Evolutionary conservation across 768 basidiomycete species (phyloP).

Genomic region (Mycena filopes): DNA sequence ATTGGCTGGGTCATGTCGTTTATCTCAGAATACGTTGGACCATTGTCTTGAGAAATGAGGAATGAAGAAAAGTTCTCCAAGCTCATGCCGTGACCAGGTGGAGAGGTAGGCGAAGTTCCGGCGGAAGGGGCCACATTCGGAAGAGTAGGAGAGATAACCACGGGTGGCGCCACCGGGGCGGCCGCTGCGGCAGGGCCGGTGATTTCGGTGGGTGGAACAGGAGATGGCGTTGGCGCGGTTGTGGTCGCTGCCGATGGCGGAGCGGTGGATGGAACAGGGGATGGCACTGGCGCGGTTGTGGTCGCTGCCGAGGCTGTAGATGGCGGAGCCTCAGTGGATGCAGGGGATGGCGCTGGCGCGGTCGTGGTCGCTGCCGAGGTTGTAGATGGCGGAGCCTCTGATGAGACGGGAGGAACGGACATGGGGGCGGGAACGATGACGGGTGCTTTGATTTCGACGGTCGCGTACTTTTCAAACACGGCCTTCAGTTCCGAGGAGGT

Average conservation of each 20-base stretch:
- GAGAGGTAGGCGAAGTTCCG: neutral
- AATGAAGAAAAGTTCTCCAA: constrained; percentile 69
- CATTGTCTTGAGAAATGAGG: constrained; percentile 71
- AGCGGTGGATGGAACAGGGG: constrained; percentile 4
- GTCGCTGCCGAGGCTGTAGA: no score
- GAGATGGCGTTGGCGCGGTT: neutral
- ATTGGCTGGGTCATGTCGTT: constrained; percentile 80
- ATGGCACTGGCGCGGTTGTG: neutral
- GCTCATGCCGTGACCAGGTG: constrained; percentile 45
- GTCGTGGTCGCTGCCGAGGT: no score
- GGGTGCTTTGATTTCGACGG: constrained; percentile 1
- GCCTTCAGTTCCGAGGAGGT: constrained; percentile 31
- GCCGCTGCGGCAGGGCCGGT: neutral
- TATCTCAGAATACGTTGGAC: constrained; percentile 36
- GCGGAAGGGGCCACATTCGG: neutral
- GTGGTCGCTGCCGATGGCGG: neutral
- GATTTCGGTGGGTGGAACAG: neutral
- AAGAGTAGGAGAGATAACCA: neutral
- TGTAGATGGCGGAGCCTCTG: no score
- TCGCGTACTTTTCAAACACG: constrained; percentile 38
- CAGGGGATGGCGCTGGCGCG: no score
- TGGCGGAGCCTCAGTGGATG: no score
- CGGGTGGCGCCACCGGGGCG: neutral
- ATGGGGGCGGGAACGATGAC: neutral
- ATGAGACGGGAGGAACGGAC: no score